A percentile compares a stretch with the other conserved stretches of the same genome.
Conservation (phyloP, 1,284 basidiomycete genomes). For the Stereum hirsutum region DNA sequence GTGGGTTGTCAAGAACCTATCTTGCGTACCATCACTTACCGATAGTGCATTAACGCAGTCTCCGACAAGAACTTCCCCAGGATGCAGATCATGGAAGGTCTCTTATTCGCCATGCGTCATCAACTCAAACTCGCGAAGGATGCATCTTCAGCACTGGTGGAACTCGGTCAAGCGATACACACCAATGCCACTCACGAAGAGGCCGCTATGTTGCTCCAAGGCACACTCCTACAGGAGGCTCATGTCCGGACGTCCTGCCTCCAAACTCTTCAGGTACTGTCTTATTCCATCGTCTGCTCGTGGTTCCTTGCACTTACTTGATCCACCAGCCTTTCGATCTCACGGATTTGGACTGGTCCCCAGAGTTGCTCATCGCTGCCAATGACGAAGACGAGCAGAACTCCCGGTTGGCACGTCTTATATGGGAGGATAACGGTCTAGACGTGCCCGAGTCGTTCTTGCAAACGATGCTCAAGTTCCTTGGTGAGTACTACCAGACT, state of each 20-base stretch:
- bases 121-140: conserved; percentile 85
- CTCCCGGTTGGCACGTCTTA: conserved; percentile 67
- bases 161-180: conserved; percentile 79
- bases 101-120: conserved; percentile 69
- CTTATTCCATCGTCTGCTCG: neutral
- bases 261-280: conserved; percentile 77
- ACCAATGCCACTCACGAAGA: conserved; percentile 58
- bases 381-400: conserved; percentile 95
- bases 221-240: conserved; percentile 81
- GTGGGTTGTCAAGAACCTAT: conserved; percentile 48
- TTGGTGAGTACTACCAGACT: conserved; percentile 43
- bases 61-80: conserved; percentile 66
- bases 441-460: conserved; percentile 79
- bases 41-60: conserved; percentile 32
- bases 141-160: conserved; percentile 76
- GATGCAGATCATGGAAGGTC: conserved; percentile 55
- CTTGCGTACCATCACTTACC: neutral
- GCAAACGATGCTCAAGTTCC: conserved; percentile 50
- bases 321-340: conserved; percentile 77
- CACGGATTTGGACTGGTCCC: conserved; percentile 90
- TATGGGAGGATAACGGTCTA: conserved; percentile 97
- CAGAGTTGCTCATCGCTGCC: conserved; percentile 82
- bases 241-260: conserved; percentile 86
- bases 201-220: conserved; percentile 57
- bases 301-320: neutral